Base-by-base conservation (phyloP, 2,329 filamentous ascomycete genomes). In the Colletotrichum spaethianum region DNA sequence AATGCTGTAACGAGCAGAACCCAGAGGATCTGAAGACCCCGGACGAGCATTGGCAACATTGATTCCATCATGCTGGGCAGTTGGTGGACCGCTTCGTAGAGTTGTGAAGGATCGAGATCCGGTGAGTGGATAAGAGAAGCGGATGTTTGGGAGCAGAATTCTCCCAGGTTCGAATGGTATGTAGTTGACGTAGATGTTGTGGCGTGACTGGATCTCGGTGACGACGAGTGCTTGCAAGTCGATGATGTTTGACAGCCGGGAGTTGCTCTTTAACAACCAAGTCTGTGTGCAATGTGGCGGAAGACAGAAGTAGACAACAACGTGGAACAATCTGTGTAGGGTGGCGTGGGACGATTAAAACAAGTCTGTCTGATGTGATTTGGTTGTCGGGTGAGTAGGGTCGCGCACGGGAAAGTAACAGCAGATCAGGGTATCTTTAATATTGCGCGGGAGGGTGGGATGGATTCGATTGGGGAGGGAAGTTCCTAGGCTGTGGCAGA, bases 1-100 rank as follows among this genome's bases (percentile, higher is more conserved):
- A 91, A 85, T 42, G 85, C 88, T 2, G 88, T 89, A 67, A 86
- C 80, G 75, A 91, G 81, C 52, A 91, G 77, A 38, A 86, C 84
- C 78, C 86, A 86, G 73, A 90, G 78, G 65, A 91, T 79, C 78
- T 89, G 86, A 71, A 84, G 71, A 66, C 78, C 77, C 76, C 89
- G 87, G 75, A 90, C 77, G 75, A 84, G 77, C 70, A 84, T 79
- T 73, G 84, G 84, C 76, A 88, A 77, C 74, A 87, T 76, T 74
- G 79, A 79, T 42, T 79, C 61, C 68, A 80, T 77, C 82, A 83
- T 83, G 74, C 61, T 77, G 75, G 52, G 38, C 42, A 46, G 42
- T 11, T 56, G 11, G 28, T 67, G 46, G 20, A 42, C 33, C 7
- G 36, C 7, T 33, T 64, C 42, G 28, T 44, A 23, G 4, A 64